Base-by-base conservation (phyloP, 164 flowering plant genomes). In the Tinospora cordifolia region DNA sequence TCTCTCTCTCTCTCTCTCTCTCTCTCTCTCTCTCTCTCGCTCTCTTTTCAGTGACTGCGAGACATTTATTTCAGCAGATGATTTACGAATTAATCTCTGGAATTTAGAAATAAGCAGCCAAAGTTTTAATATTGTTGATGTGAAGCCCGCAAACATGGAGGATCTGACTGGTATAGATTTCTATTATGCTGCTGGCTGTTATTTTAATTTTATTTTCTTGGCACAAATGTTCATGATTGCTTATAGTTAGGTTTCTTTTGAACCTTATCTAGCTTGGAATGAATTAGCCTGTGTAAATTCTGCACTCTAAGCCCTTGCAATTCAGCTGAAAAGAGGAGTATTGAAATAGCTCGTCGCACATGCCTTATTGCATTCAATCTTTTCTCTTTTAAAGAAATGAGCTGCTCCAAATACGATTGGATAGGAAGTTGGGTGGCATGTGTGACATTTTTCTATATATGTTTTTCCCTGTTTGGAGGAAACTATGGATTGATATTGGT, bases 111-210 rank as follows among this genome's bases (percentile, higher is more conserved):
- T 94, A 73, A 90, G 99, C 82, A 94, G 83, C 75, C 99, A 92
- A 71, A 94, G 98, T 84, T 94, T 92, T 81, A 94, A 94, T 73
- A 92, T 94, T 81, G 96, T 94, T 74, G 99, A 94, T 77, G 97
- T 94, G 66, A 95, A 95, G 84, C 99, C 98, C 70, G 82, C 97
- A 71, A 94, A 94, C 76, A 94, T 94, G 99, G 99, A 94, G 79
- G 99, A 94, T 81, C 84, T 94, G 65, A 94, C 99, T 75, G 99
- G 99, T 94, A 80, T 1, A 46, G 30, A 40, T 57, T 68, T 44
- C 38, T 41, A 69, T 19, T 39, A 17, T 13, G 64, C 13, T 69
- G 58, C 13, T 69, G 58, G 14, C 13, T 36, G 44, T 59, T 19
- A 13, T 65, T 13, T 19, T 58, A 44, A 44, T 9, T 13, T 44